A percentile compares a stretch with the other conserved stretches of the same genome.
phyloP scores from a whole-genome alignment of 1,284 basidiomycete genomes.

The Ustilago trichophora region DNA sequence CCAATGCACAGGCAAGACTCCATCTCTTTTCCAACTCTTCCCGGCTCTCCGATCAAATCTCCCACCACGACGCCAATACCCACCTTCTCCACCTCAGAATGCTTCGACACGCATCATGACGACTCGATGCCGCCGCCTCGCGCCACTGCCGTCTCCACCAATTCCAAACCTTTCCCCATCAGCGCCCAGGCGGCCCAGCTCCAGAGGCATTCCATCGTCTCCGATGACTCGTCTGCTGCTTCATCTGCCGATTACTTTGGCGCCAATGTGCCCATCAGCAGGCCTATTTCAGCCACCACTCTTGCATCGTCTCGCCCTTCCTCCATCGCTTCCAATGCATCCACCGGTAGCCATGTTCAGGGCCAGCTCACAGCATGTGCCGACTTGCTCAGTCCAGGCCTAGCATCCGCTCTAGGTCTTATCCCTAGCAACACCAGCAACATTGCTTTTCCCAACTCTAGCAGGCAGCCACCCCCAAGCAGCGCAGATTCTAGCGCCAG shows the following conservation, averaged over 20 bases:
- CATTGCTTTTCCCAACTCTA: constrained; percentile 19
- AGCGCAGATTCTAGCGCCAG: constrained; percentile 2
- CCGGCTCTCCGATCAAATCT: constrained; percentile 20
- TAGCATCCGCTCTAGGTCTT: constrained; percentile 55
- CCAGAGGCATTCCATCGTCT: constrained; percentile 34
- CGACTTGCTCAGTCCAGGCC: constrained; percentile 46
- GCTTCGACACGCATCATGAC: constrained; percentile 3
- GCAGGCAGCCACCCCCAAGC: background rate
- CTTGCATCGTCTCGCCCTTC: constrained; percentile 49
- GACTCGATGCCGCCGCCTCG: constrained; percentile 22
- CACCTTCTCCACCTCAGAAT: constrained; percentile 22
- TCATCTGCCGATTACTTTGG: constrained; percentile 33
- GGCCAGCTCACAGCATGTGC: constrained; percentile 44
- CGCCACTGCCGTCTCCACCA: background rate
- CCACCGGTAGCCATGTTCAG: constrained; percentile 29
- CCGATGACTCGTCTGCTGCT: constrained; percentile 36
- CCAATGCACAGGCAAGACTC: constrained; percentile 25
- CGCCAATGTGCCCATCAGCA: constrained; percentile 9
- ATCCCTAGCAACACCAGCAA: constrained; percentile 9
- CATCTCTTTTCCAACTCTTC: constrained; percentile 40
- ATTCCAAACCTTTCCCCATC: constrained; percentile 3
- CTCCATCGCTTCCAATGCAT: constrained; percentile 45
- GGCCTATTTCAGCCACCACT: constrained; percentile 34
- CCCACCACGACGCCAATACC: constrained; percentile 7
- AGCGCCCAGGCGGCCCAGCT: constrained; percentile 1